These are phyloP conservation scores for Cnidoscolus chayamansa DNA, from an alignment of 441 rosid genomes.

Conservation along the genomic window DNA sequence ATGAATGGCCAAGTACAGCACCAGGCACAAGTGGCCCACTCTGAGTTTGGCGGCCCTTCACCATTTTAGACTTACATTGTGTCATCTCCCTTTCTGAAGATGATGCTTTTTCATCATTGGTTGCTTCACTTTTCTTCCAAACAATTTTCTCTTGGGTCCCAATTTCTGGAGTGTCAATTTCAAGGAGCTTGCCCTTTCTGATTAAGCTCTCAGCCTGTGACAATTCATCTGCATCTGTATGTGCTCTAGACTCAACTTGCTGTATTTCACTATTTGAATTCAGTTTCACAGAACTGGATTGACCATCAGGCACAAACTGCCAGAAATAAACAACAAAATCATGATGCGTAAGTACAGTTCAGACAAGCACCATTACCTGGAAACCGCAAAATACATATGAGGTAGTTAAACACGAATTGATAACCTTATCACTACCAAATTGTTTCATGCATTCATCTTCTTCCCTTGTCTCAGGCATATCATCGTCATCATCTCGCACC, in stretches of 20 bases:
- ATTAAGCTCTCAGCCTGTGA: slow-evolving; percentile 37
- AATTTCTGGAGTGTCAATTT: slow-evolving; percentile 39
- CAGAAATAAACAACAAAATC: slow-evolving; percentile 22
- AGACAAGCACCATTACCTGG: neutral
- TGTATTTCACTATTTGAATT: slow-evolving; percentile 30
- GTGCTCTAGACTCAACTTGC: slow-evolving; percentile 38
- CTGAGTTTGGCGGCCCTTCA: slow-evolving; percentile 65
- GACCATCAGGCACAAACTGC: slow-evolving; percentile 37
- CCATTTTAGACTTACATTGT: slow-evolving; percentile 45
- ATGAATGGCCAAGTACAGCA: slow-evolving; percentile 50
- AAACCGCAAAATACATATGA: neutral
- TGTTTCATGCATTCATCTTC: slow-evolving; percentile 49
- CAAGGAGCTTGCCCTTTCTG: slow-evolving; percentile 49
- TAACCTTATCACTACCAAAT: slow-evolving; percentile 46
- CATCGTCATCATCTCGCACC: slow-evolving; percentile 81
- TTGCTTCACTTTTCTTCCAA: slow-evolving; percentile 43
- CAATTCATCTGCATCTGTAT: slow-evolving; percentile 31
- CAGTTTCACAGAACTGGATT: slow-evolving; percentile 31
- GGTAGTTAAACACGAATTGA: slow-evolving; percentile 11
- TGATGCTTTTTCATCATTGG: slow-evolving; percentile 46
- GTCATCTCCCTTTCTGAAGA: slow-evolving; percentile 49
- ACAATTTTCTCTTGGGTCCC: slow-evolving; percentile 36
- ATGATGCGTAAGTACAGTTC: neutral
- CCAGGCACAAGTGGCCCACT: slow-evolving; percentile 89
- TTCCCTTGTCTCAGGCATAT: slow-evolving; percentile 50